Conservation (phyloP, 257 asterid genomes). For the Solanum habrochaites region DNA sequence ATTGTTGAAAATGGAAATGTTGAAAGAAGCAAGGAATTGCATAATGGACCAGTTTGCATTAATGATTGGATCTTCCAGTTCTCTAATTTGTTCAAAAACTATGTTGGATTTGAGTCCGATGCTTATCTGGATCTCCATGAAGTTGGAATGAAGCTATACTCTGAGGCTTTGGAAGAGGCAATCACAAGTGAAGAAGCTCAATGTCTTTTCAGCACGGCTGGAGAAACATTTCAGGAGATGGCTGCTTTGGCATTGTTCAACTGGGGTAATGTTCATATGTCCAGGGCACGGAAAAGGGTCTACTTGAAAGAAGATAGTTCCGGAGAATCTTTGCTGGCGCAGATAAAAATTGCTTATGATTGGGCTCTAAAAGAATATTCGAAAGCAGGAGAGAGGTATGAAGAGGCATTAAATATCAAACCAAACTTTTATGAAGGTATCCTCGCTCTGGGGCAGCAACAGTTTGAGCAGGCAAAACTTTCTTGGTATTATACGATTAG, state of each 20-base stretch:
- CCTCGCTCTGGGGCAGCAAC: conserved; percentile 69
- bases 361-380: conserved; percentile 61
- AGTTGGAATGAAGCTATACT: conserved; percentile 56
- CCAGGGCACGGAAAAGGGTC: conserved; percentile 63
- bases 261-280: conserved; percentile 77
- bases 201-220: conserved; percentile 43
- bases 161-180: conserved; percentile 76
- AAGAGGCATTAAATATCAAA: conserved; percentile 56
- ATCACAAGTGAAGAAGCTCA: conserved; percentile 84
- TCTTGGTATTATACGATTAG: conserved; percentile 65
- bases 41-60: conserved; percentile 33
- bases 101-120: conserved; percentile 69
- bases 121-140: conserved; percentile 65
- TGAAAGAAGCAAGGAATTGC: conserved; percentile 15
- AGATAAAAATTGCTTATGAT: conserved; percentile 38
- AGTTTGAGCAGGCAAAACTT: conserved; percentile 77
- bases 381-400: conserved; percentile 54
- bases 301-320: conserved; percentile 46
- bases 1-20: conserved; percentile 24
- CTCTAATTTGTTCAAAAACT: conserved; percentile 57
- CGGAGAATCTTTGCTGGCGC: conserved; percentile 31
- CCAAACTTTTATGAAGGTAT: conserved; percentile 63
- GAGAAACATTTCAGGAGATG: conserved; percentile 76
- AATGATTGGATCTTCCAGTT: conserved; percentile 77
- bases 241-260: conserved; percentile 82